Conservation (phyloP, 2,329 filamentous ascomycete species). For the Mollisia scopiformis region DNA sequence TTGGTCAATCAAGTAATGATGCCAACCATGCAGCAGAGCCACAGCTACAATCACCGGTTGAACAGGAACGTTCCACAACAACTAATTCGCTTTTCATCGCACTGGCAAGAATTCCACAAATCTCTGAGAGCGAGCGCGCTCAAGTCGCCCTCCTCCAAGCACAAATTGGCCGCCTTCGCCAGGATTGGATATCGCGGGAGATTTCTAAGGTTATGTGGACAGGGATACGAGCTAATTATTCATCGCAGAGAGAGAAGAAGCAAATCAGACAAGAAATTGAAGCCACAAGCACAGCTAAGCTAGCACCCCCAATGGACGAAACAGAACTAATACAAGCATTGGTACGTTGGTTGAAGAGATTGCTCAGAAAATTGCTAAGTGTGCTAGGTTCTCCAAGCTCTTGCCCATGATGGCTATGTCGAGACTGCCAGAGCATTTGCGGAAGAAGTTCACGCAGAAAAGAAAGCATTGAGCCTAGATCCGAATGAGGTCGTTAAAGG, state of each 20-base stretch:
- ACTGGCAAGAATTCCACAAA: not conserved
- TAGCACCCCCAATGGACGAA: constrained; percentile 68
- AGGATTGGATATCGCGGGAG: not conserved
- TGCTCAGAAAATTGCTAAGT: not conserved
- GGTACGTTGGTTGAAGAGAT: constrained; percentile 45
- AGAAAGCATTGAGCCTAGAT: constrained; percentile 67
- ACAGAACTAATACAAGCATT: constrained; percentile 80
- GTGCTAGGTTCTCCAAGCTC: constrained; percentile 71
- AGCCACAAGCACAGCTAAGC: constrained; percentile 47
- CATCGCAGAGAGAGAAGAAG: constrained; percentile 32
- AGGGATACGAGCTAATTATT: not conserved
- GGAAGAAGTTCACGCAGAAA: constrained; percentile 76
- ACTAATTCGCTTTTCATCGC: not conserved
- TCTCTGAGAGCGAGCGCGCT: not conserved
- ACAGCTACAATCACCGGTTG: too few species aligned
- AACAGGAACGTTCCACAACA: not conserved
- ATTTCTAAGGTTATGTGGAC: not conserved
- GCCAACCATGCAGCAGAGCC: too few species aligned
- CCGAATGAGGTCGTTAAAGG: constrained; percentile 54
- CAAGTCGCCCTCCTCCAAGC: not conserved
- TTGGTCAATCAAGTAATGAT: too few species aligned
- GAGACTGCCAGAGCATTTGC: constrained; percentile 90
- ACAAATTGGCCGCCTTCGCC: not conserved
- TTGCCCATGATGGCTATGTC: constrained; percentile 94
- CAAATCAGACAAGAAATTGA: constrained; percentile 52